phyloP scores from a whole-genome alignment of 2,329 filamentous ascomycete genomes.

The Ophiostoma novo-ulmi region DNA sequence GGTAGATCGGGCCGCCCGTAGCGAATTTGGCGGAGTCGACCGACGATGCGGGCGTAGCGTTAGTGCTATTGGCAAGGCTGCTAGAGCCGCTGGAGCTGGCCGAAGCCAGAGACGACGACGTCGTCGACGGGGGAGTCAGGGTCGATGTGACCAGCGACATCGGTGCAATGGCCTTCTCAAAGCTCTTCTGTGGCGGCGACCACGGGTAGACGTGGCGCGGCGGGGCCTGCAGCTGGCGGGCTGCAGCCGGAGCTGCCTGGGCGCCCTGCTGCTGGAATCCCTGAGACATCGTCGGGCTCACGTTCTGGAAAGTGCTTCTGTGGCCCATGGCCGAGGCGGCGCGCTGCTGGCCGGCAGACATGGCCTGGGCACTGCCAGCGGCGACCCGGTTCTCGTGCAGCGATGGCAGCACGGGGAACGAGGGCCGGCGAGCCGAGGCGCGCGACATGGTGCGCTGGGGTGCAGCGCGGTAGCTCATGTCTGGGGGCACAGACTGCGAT shows the following conservation, averaged over 20 bases:
- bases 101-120: slow-evolving; percentile 25
- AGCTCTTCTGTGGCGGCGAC: slow-evolving; percentile 44
- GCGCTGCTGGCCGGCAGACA: slow-evolving; percentile 31
- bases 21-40: slow-evolving; percentile 18
- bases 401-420: slow-evolving; percentile 63
- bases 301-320: slow-evolving; percentile 7
- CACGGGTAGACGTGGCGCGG: slow-evolving; percentile 54
- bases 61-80: not conserved
- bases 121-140: slow-evolving; percentile 20
- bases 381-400: slow-evolving; percentile 58
- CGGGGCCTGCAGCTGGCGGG: slow-evolving; percentile 45
- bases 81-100: slow-evolving; percentile 23
- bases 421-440: slow-evolving; percentile 58
- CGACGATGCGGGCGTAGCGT: slow-evolving; percentile 23
- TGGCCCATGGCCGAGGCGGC: slow-evolving; percentile 22
- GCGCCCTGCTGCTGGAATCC: slow-evolving; percentile 3
- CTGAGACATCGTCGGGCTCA: slow-evolving; percentile 5
- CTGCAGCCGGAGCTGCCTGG: not conserved
- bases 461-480: slow-evolving; percentile 71
- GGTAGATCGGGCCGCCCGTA: not conserved
- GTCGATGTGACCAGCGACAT: slow-evolving; percentile 16
- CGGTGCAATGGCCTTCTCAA: slow-evolving; percentile 45
- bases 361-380: not conserved
- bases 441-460: slow-evolving; percentile 48
- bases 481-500: slow-evolving; percentile 87